Evolutionary conservation across 2,329 filamentous ascomycete species (phyloP), one percentile per base, ranked within the genome.

Genomic region (Ophiosphaerella korrae): DNA sequence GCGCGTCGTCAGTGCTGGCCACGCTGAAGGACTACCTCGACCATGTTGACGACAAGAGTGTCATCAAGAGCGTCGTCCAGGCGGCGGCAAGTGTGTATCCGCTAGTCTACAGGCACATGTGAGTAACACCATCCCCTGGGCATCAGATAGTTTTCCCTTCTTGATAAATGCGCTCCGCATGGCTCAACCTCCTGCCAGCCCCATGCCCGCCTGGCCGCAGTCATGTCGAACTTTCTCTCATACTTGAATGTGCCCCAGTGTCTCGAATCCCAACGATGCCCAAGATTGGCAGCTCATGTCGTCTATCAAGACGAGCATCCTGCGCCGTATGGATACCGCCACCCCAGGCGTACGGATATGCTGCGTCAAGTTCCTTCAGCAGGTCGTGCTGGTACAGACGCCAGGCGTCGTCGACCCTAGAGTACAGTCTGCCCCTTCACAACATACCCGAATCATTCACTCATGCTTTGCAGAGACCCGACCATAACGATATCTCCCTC

Each of bases 361-460:
- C 80, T 97, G 94, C 78, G 88, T 97, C 81, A 99, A 99, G 75
- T 99, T 99, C 74, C 88, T 91, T 33, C 93, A 99, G 77, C 87
- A 90, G 57, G 90, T 97, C 38, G 89, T 99, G 38, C 84, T 97
- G 60, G 90, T 92, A 14, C 93, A 99, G 75, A 97, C 91, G 9
- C 86, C 88, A n/a, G 90, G 90, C 40, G 78, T 88, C 51, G 89
- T 90, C 61, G 93, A 97, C 70, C 88, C 89, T 62, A 86, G 90
- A 78, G 90, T 96, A 83, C 73, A 84, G 55, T 58, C 49, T 47
- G 41, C 24, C 61, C 46, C 9, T 16, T 4, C 21, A 16, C 42
- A 34, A 21, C 21, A 45, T 13, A 33, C 21, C 53, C 42, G 48
- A n/a, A 34, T 48, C 40, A n/a, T 18, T 39, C 46, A 53, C 68